Evolutionary conservation across 164 flowering plant species (phyloP), one percentile per base, ranked within the genome.

Genomic region (Vitis rupestris): DNA sequence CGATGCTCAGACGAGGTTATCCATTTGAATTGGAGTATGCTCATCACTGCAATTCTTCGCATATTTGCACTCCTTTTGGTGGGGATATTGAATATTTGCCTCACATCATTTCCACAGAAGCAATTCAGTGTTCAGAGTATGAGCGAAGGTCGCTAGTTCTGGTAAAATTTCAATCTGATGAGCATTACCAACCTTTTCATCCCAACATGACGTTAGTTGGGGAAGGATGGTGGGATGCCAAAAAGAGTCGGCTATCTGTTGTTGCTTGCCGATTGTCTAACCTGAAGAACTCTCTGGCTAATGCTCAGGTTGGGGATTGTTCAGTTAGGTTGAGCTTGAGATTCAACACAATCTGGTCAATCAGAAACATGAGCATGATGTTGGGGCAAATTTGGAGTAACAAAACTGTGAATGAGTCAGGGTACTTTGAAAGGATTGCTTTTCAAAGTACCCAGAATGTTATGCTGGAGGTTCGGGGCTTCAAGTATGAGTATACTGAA

Each of bases 161-260:
- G 59, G 49, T 82, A 3, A 65, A 58, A 16, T 84, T 82, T 70
- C 44, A 37, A 37, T 61, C 63, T 3, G 74, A 75, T 61, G 67
- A 72, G 13, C 70, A 65, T 69, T n/a, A 31, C 15, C 56, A 57
- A 5, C 62, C 76, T 31, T 67, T 82, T 14, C 71, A 54, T 64
- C 84, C 80, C 8, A 68, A 70, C 37, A 79, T 50, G 15, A 62
- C 83, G 10, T 61, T 81, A 61, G 72, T 85, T 37, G 84, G 77
- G 13, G 88, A 85, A 69, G 90, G 87, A 49, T 64, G 70, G 3
- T 87, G 87, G 87, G 78, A 83, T 67, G 77, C 16, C 10, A 61
- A 67, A 62, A 78, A 59, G 47, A 79, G 73, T 61, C 67, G 5
- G 64, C 61, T 82, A 4, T 53, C 54, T 11, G 9, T 83, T 12